Base-by-base conservation (phyloP, 129 eudicot species). In the Chrysanthemum lavandulifolium region DNA sequence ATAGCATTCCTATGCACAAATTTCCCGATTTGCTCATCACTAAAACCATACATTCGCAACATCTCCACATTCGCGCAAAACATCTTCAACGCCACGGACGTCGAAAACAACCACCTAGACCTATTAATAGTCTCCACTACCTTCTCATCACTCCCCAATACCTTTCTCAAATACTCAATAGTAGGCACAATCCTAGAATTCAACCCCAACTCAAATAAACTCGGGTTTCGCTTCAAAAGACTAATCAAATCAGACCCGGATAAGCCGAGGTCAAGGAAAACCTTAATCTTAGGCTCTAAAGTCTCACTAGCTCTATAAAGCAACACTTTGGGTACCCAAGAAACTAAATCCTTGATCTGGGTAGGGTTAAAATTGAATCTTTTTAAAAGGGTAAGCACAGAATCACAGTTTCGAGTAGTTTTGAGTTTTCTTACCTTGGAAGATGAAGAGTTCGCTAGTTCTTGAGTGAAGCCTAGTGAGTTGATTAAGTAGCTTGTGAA, bases 221-320 rank as follows among this genome's bases (percentile, higher is more conserved):
- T 6, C 6, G 76, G 73, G 75, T 75, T 55, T 13, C 68, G 45
- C 47, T 77, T 71, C 1, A 85, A 11, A 19, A 85, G 59, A 13
- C 77, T 64, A 0, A 72, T 52, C 2, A 80, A 70, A 67, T 83
- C 84, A 27, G 79, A 53, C 14, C 60, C 58, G 11, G 84, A 54
- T 19, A 83, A 4, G 4, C 86, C 89, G 33, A 81, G 62, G 6
- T 75, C 29, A 36, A 68, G 67, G 40, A 85, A 78, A 59, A 67
- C 72, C 83, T 69, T 76, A 49, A 85, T 2, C 45, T 82, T 85
- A 18, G 90, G 90, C n/a, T 73, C 69, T 49, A 85, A 84, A 78
- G 80, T 85, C 69, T 74, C 47, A 53, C 64, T 53, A 0, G 82
- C 71, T 63, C 67, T 53, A 66, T 36, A 77, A 0, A 73, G 31